Conservation (phyloP, 306 rosid species). For the Benincasa hispida region DNA sequence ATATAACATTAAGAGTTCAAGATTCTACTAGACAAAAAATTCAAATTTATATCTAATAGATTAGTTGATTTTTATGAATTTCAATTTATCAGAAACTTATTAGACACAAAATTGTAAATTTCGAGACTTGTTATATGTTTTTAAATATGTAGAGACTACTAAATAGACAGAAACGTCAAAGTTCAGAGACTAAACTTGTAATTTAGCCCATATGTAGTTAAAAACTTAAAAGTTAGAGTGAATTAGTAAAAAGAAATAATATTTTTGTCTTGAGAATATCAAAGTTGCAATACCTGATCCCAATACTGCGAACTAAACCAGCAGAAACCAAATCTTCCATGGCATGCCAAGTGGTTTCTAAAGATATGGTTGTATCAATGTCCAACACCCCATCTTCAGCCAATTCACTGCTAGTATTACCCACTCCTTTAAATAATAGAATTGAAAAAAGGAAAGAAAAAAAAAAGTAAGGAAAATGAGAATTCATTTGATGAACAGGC, state of each 20-base stretch:
- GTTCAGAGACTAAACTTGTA: background rate
- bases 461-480: background rate
- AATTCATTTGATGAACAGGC: background rate
- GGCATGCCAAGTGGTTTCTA: constrained; percentile 89
- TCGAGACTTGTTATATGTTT: background rate
- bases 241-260: background rate
- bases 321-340: constrained; percentile 79
- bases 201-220: background rate
- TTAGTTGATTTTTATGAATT: too few species aligned
- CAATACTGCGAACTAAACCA: constrained; percentile 93
- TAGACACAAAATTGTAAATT: background rate
- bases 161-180: background rate
- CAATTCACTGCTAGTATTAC: constrained; percentile 68
- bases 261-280: background rate
- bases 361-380: constrained; percentile 66
- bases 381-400: constrained; percentile 79
- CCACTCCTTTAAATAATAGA: constrained; percentile 50
- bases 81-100: background rate
- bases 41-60: too few species aligned
- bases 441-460: background rate
- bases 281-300: constrained; percentile 47
- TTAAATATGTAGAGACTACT: background rate
- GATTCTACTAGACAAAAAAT: too few species aligned
- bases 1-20: background rate
- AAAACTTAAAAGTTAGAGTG: background rate